These are phyloP conservation scores for Haberlea rhodopensis DNA, from an alignment of 257 asterid genomes.

Conservation along the genomic window DNA sequence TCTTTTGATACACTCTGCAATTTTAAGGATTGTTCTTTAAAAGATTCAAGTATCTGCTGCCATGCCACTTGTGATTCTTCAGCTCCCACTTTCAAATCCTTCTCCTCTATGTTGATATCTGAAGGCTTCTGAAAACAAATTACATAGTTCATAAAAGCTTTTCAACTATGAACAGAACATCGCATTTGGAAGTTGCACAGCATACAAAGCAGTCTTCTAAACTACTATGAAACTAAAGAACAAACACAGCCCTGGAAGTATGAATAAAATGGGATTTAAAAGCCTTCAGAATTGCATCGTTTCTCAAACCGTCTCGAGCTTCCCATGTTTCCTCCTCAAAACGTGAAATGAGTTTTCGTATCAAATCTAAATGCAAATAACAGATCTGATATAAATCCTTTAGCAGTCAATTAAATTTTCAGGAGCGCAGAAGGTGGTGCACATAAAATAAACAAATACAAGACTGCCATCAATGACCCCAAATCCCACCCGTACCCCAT, in stretches of 20 bases:
- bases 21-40: conserved; percentile 75
- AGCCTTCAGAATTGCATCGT: not conserved
- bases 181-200: too few relatives aligned
- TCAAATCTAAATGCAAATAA: not conserved
- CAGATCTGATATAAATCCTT: not conserved
- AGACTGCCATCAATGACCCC: not conserved
- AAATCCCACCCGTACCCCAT: not conserved
- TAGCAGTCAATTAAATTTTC: not conserved
- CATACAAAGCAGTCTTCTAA: not conserved
- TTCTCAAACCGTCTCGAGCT: not conserved
- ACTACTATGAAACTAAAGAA: not conserved
- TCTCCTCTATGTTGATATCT: conserved; percentile 52
- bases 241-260: not conserved
- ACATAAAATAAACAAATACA: not conserved
- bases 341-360: not conserved
- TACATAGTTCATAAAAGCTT: not conserved
- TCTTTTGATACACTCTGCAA: conserved; percentile 68
- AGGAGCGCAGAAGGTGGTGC: not conserved
- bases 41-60: conserved; percentile 66
- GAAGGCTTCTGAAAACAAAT: conserved; percentile 52
- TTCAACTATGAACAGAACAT: not conserved
- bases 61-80: conserved; percentile 69
- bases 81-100: conserved; percentile 40
- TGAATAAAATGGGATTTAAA: not conserved
- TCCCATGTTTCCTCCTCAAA: not conserved